Conservation (phyloP, 805 yeast species). For the Zygosaccharomyces kombuchaensis region DNA sequence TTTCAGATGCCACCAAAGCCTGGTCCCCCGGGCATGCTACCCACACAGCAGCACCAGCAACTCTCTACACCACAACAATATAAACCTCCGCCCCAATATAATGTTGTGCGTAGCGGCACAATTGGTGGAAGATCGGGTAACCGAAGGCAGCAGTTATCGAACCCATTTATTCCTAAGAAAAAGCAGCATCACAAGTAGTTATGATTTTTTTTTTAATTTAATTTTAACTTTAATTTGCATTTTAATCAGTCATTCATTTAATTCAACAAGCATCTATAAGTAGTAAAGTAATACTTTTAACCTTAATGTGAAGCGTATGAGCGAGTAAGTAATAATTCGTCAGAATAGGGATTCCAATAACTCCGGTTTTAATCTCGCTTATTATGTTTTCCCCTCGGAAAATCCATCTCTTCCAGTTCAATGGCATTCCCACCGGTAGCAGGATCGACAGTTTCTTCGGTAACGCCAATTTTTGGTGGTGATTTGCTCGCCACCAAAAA, state of each 20-base stretch:
- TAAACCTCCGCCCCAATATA: constrained; percentile 1
- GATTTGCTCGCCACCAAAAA: constrained; percentile 22
- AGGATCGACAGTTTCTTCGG: constrained; percentile 11
- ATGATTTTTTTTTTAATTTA: neutral
- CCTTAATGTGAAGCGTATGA: neutral
- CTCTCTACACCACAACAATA: neutral
- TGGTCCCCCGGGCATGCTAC: neutral
- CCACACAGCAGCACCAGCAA: neutral
- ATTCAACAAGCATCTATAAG: neutral
- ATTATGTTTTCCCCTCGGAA: neutral
- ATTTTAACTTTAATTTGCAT: constrained; percentile 3
- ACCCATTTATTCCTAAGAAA: constrained; percentile 27
- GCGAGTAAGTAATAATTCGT: too few relatives aligned
- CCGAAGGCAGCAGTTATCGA: constrained; percentile 16
- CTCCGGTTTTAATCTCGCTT: neutral
- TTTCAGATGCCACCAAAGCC: neutral
- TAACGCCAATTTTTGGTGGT: constrained; percentile 30
- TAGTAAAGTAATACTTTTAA: neutral
- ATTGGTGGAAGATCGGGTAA: constrained; percentile 8
- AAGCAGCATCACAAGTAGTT: constrained; percentile 14
- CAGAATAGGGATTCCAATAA: too few relatives aligned
- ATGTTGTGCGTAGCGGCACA: constrained; percentile 7
- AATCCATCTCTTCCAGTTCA: constrained; percentile 3
- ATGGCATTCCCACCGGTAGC: constrained; percentile 6
- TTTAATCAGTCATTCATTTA: neutral